Conservation (phyloP, 768 basidiomycete genomes). For the Trametes cinnabarina region DNA sequence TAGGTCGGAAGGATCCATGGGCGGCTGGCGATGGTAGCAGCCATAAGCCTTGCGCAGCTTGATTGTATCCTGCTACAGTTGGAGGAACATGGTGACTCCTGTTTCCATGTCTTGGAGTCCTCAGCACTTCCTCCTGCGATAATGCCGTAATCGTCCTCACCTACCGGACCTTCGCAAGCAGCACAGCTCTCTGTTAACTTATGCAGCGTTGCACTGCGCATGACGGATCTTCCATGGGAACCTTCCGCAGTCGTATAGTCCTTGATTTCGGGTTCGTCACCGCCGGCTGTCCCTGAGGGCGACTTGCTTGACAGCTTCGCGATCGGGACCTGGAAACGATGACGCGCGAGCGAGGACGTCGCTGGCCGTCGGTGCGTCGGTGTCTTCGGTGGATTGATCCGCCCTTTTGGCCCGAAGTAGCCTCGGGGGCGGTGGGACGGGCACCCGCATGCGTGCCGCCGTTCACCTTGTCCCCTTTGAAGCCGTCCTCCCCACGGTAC, state of each 20-base stretch:
- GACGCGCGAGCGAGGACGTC: background rate
- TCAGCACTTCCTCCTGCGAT: too few relatives aligned
- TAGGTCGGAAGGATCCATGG: too few relatives aligned
- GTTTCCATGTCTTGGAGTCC: too few relatives aligned
- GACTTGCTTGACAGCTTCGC: background rate
- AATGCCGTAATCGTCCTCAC: too few relatives aligned
- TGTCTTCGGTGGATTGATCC: background rate
- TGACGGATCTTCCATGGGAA: background rate
- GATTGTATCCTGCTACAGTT: too few relatives aligned
- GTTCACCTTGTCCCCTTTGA: too few relatives aligned
- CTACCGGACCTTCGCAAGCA: background rate
- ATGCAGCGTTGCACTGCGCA: background rate
- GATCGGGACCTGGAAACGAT: background rate
- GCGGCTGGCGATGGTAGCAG: too few relatives aligned
- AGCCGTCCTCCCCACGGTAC: too few relatives aligned
- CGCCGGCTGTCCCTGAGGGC: background rate
- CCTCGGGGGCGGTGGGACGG: background rate
- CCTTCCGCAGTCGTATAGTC: background rate
- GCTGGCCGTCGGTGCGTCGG: background rate
- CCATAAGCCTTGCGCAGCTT: too few relatives aligned
- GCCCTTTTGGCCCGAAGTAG: background rate
- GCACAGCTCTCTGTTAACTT: background rate
- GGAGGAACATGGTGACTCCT: too few relatives aligned
- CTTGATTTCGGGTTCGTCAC: too few relatives aligned
- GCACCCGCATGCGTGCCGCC: too few relatives aligned